Base-by-base conservation (phyloP, 768 basidiomycete genomes). In the Suillus alpinus region DNA sequence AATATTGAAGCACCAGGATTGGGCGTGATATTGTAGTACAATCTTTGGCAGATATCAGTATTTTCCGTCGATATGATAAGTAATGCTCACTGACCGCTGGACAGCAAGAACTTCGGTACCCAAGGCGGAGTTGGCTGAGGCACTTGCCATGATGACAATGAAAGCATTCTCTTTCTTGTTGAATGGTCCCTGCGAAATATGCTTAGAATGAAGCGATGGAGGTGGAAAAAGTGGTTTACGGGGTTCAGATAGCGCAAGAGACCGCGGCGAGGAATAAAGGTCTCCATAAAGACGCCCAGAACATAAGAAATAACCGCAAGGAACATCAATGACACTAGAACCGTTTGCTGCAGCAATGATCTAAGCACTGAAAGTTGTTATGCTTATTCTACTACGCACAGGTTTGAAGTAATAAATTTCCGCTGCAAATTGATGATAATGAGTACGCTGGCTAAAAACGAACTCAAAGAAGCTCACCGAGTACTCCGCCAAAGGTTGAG, bases 351-450 rank as follows among this genome's bases (percentile, higher is more conserved):
- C 26, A 40, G 46, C 43, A 14, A 23, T 31, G 23, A 65, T 40
- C 60, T 58, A 23, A 16, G 58, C 40, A 34, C 49, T 13, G 18
- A 5, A 39, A 26, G 36, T 26, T 26, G 23, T 1, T 1, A 55
- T 12, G 36, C 16, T 39, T 18, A 23, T 26, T 53, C 14, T 29
- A 31, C 55, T n/a, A 53, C 74, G 59, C 63, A 79, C 81, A 10
- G 80, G 80, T 67, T 83, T 83, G 73, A 81, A 83, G 66, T 82
- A 83, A 67, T 82, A 82, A 47, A 82, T 82, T 62, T 83, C 77
- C 23, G 80, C 80, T 80, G 57, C 29, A 58, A 56, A 36, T 37
- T 39, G 29, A 36, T 6, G 34, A 26, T 6, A 41, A 51, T 56
- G 44, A 63, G 62, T 58, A 61, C 29, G 34, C 2, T 53, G 23